Evolutionary conservation across 2,329 filamentous ascomycete genomes (phyloP), one percentile per base, ranked within the genome.

Genomic region (Leptodontidium sp.): DNA sequence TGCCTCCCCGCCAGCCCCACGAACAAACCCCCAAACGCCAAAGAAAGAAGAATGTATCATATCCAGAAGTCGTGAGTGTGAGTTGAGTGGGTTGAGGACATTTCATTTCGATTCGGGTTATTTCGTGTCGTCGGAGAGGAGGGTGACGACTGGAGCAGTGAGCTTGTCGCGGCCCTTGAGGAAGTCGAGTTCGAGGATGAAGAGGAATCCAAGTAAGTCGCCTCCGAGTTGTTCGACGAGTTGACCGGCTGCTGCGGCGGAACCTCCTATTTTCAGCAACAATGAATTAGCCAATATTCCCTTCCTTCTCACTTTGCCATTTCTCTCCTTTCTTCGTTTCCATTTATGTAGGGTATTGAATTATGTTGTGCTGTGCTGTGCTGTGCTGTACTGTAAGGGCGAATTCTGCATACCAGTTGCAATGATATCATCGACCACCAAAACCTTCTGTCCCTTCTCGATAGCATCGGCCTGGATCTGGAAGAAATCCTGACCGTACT

Each of bases 341-440:
- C 17, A 15, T 8, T 32, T 1, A 4, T 6, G 6, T 32, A 32
- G 29, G 4, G 29, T 6, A 32, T 32, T 32, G 29, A 21, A 21
- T 21, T 21, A 21, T 32, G 6, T 32, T 32, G 29, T 32, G 1
- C 29, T 32, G 29, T 1, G 6, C 3, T 32, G 29, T 32, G 1
- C 29, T 32, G 29, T 1, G 6, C 3, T 32, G 29, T 32, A 32
- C 6, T 32, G 29, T 6, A 32, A 32, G 1, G 29, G 17, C 1
- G n/a, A n/a, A 49, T 45, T 52, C 26, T n/a, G 45, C 49, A 81
- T 85, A 97, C 95, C 95, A 73, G 96, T 99, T 67, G 96, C 96
- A 83, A 99, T 98, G 78, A 99, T 97, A 80, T 99, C 96, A 81
- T 99, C 96, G 40, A 99, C 94, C 73, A 99, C 87, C 71, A 99